Conservation (phyloP, 2,329 filamentous ascomycete species). For the Ambrosiella cleistominuta region DNA sequence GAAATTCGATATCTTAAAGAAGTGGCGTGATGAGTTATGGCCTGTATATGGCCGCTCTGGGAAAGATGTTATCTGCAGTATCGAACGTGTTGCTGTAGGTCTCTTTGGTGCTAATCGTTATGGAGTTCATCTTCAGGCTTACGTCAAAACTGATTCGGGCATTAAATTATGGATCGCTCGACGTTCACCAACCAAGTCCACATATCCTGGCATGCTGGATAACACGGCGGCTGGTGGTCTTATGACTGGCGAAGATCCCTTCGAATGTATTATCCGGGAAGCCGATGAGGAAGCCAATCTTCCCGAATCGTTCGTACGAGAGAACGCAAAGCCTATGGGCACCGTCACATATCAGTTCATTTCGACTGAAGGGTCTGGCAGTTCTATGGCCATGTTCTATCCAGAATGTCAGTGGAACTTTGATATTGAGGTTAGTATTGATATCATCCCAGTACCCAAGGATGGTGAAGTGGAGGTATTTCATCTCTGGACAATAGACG, state of each 20-base stretch:
- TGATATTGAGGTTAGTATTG: slow-evolving; percentile 58
- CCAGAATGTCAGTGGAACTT: slow-evolving; percentile 88
- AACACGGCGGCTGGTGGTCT: slow-evolving; percentile 78
- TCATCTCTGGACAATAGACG: slow-evolving; percentile 55
- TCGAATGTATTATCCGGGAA: slow-evolving; percentile 72
- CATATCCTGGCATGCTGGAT: slow-evolving; percentile 82
- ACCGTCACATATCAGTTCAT: slow-evolving; percentile 75
- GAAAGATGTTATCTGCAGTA: slow-evolving; percentile 44
- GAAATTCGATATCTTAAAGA: slow-evolving; percentile 55
- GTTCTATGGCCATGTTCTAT: slow-evolving; percentile 41
- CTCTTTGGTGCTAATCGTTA: slow-evolving; percentile 63
- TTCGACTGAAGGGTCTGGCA: slow-evolving; percentile 38
- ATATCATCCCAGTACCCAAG: slow-evolving; percentile 54
- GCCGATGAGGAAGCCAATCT: slow-evolving; percentile 78
- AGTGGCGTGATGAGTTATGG: slow-evolving; percentile 70
- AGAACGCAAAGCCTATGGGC: slow-evolving; percentile 40
- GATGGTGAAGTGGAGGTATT: slow-evolving; percentile 86
- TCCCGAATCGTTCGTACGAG: slow-evolving; percentile 48
- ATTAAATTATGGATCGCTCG: slow-evolving; percentile 73
- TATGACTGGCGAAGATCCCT: slow-evolving; percentile 59
- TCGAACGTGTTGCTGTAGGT: slow-evolving; percentile 59
- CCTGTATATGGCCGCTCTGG: slow-evolving; percentile 52
- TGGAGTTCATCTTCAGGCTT: slow-evolving; percentile 68
- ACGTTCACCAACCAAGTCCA: slow-evolving; percentile 60
- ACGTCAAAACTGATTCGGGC: slow-evolving; percentile 27